phyloP scores from a whole-genome alignment of 805 yeast genomes.

The Saccharomycopsis javanensis region DNA sequence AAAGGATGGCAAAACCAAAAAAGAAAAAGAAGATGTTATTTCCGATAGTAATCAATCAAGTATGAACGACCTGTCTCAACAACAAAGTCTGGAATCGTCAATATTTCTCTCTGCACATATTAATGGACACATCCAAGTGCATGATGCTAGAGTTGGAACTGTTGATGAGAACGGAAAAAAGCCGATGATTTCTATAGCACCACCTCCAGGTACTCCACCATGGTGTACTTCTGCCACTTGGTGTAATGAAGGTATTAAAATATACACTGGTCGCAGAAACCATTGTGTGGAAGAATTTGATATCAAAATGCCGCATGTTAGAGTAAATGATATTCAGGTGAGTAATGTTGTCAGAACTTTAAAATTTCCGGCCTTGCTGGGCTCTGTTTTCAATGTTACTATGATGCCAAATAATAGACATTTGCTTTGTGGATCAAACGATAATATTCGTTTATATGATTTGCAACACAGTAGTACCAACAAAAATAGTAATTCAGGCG shows the following conservation, averaged over 20 bases:
- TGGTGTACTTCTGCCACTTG: slow-evolving; percentile 90
- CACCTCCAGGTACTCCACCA: slow-evolving; percentile 69
- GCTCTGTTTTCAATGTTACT: slow-evolving; percentile 75
- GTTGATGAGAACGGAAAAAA: slow-evolving; percentile 12
- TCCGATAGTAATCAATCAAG: neutral
- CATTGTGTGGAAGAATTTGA: slow-evolving; percentile 73
- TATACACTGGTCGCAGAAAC: slow-evolving; percentile 84
- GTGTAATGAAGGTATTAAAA: slow-evolving; percentile 71
- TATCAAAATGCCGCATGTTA: slow-evolving; percentile 44
- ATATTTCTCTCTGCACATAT: neutral
- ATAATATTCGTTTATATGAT: slow-evolving; percentile 83
- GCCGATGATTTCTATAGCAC: slow-evolving; percentile 1
- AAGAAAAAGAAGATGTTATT: slow-evolving; percentile 19
- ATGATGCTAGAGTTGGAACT: neutral
- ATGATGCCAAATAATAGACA: slow-evolving; percentile 76
- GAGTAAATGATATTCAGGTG: slow-evolving; percentile 23
- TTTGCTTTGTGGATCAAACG: slow-evolving; percentile 79
- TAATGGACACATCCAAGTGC: neutral
- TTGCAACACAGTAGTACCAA: slow-evolving; percentile 30
- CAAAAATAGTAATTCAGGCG: slow-evolving; percentile 26
- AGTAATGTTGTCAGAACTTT: slow-evolving; percentile 49
- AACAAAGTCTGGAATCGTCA: neutral
- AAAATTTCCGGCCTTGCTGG: slow-evolving; percentile 77
- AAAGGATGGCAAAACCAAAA: neutral
- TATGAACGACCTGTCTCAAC: neutral